Percentiles rank a stretch among this genome's conserved stretches.
phyloP scores from a whole-genome alignment of 202 grass and related monocot genomes.

The Sporobolus alterniflorus region DNA sequence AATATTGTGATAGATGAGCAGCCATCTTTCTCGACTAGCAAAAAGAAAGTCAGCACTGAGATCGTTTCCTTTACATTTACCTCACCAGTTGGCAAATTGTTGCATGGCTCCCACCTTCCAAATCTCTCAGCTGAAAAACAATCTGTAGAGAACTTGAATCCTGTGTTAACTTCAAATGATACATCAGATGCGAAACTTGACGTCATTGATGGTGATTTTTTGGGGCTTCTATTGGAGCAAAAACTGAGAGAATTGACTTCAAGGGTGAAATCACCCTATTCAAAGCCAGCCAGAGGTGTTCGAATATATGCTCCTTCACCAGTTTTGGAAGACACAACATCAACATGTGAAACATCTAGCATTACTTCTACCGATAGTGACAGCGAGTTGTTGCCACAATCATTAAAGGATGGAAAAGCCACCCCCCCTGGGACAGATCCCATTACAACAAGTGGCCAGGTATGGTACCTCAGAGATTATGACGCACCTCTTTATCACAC shows the following conservation, averaged over 20 bases:
- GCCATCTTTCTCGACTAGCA: conserved; percentile 50
- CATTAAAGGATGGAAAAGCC: conserved; percentile 43
- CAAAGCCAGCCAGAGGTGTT: conserved; percentile 49
- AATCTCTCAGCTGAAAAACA: conserved; percentile 36
- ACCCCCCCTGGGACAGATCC: background rate
- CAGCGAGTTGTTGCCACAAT: conserved; percentile 39
- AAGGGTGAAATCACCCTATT: conserved; percentile 58
- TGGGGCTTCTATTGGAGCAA: conserved; percentile 82
- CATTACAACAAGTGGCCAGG: conserved; percentile 39
- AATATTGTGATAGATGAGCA: conserved; percentile 80
- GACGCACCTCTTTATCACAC: conserved; percentile 17
- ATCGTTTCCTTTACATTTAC: conserved; percentile 96
- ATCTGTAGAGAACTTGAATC: conserved; percentile 25
- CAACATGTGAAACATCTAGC: conserved; percentile 50
- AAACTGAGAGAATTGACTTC: conserved; percentile 84
- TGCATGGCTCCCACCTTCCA: conserved; percentile 12
- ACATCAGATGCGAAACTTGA: conserved; percentile 42
- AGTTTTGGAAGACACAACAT: conserved; percentile 49
- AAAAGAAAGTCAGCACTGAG: conserved; percentile 66
- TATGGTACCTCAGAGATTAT: conserved; percentile 32
- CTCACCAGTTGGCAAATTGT: conserved; percentile 74
- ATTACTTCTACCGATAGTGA: conserved; percentile 54
- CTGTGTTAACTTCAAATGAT: conserved; percentile 38
- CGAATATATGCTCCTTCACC: conserved; percentile 11
- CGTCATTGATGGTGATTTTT: conserved; percentile 83